Conservation (phyloP, 139 green algal genomes). For the Trebouxia sp. region DNA sequence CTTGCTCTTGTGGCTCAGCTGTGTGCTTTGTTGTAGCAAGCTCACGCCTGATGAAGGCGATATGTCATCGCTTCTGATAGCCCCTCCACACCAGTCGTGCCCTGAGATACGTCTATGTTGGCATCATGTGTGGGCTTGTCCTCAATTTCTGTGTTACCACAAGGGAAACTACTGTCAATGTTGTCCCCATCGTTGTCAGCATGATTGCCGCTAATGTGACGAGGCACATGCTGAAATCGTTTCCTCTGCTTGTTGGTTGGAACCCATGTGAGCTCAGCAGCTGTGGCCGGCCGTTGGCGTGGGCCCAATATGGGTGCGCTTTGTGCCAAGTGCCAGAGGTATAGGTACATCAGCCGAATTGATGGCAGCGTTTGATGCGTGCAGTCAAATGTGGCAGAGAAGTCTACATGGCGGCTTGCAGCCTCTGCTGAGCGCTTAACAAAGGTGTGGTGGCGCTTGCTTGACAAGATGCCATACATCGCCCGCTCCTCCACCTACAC, state of each 20-base stretch:
- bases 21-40: too few species aligned
- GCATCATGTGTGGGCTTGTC: too few species aligned
- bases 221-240: too few species aligned
- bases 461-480: slow-evolving; percentile 5
- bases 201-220: too few species aligned
- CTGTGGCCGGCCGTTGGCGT: background rate
- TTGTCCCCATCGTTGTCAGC: too few species aligned
- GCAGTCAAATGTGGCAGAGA: background rate
- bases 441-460: slow-evolving; percentile 10
- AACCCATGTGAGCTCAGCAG: background rate
- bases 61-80: too few species aligned
- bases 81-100: too few species aligned
- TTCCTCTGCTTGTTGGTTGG: background rate
- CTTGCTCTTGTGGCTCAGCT: too few species aligned
- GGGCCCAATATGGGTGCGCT: background rate
- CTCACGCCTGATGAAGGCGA: too few species aligned
- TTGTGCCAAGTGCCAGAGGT: background rate
- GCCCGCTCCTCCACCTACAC: background rate
- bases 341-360: background rate
- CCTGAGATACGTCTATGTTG: too few species aligned
- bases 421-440: background rate
- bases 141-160: too few species aligned
- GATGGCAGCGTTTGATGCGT: background rate
- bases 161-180: too few species aligned
- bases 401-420: background rate